These are phyloP conservation scores for Leucogyrophana mollusca DNA, from an alignment of 768 basidiomycete genomes.

Conservation along the genomic window DNA sequence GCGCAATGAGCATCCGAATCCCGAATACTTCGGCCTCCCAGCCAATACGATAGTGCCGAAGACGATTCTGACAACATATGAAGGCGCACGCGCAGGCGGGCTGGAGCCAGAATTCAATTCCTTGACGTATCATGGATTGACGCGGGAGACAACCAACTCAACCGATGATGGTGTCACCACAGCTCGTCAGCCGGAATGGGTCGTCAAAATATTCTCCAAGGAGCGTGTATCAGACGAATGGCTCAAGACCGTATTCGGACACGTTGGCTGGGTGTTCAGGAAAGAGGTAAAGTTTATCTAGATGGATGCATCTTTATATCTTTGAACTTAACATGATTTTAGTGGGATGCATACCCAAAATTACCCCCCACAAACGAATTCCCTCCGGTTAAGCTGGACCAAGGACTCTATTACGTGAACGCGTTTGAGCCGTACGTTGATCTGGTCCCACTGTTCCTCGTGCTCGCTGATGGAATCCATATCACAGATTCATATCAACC, in stretches of 20 bases:
- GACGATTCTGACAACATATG: constrained; percentile 71
- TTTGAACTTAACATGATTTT: constrained; percentile 6
- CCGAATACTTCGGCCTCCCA: constrained; percentile 67
- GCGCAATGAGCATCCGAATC: constrained; percentile 53
- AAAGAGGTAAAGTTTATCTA: constrained; percentile 79
- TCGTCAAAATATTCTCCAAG: constrained; percentile 87
- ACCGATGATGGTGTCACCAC: constrained; percentile 37
- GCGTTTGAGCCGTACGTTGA: constrained; percentile 81
- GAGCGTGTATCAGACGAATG: constrained; percentile 64
- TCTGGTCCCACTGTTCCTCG: constrained; percentile 1
- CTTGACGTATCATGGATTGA: constrained; percentile 70
- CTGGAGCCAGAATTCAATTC: constrained; percentile 83
- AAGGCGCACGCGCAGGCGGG: constrained; percentile 53
- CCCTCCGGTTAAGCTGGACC: constrained; percentile 75
- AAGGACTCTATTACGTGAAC: constrained; percentile 90
- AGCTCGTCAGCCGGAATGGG: constrained; percentile 46
- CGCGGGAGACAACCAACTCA: constrained; percentile 23
- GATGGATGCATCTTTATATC: constrained; percentile 8
- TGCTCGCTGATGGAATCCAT: not conserved
- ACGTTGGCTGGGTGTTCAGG: constrained; percentile 78
- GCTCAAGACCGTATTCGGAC: constrained; percentile 64
- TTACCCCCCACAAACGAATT: constrained; percentile 65
- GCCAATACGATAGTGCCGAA: constrained; percentile 47
- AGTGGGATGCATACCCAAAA: constrained; percentile 84
- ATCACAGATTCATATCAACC: constrained; percentile 71